These are phyloP conservation scores for Globisporangium viniferum DNA, from an alignment of 352 stramenopile species.

Conservation along the genomic window DNA sequence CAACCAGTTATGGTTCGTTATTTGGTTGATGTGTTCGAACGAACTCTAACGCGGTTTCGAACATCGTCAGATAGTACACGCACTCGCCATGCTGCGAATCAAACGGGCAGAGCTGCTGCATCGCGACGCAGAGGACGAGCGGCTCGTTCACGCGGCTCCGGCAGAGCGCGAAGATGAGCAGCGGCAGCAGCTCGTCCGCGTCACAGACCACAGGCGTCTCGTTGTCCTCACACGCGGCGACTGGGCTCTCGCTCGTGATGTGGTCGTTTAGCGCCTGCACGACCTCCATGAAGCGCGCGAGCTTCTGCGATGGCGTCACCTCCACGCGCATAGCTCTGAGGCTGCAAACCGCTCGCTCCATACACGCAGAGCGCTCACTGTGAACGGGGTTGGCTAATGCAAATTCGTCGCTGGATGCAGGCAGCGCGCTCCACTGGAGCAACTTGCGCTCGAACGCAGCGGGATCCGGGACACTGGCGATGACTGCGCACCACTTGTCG, in stretches of 20 bases:
- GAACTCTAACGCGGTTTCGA: constrained; percentile 38
- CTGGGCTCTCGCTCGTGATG: constrained; percentile 13
- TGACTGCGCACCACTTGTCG: constrained; percentile 2
- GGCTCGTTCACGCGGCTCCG: constrained; percentile 22
- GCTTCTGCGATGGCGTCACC: constrained; percentile 25
- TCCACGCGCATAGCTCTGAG: constrained; percentile 22
- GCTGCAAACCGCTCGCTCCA: constrained; percentile 18
- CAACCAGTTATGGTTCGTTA: neutral
- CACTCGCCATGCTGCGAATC: constrained; percentile 30
- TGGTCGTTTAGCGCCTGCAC: constrained; percentile 30
- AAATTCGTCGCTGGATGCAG: constrained; percentile 1
- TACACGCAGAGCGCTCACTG: neutral
- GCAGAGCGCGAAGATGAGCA: constrained; percentile 40
- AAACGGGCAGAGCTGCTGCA: constrained; percentile 30
- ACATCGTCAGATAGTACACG: constrained; percentile 47
- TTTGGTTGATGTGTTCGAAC: constrained; percentile 3
- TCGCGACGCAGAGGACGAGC: constrained; percentile 20
- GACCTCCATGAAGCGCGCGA: constrained; percentile 24
- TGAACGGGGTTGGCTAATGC: neutral
- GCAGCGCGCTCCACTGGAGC: neutral
- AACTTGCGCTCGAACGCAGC: constrained; percentile 6
- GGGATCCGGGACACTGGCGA: neutral
- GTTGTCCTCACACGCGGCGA: neutral
- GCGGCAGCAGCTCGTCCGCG: constrained; percentile 36
- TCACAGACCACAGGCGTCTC: constrained; percentile 9